Base-by-base conservation (phyloP, 2,329 filamentous ascomycete genomes). In the Claviceps purpurea region DNA sequence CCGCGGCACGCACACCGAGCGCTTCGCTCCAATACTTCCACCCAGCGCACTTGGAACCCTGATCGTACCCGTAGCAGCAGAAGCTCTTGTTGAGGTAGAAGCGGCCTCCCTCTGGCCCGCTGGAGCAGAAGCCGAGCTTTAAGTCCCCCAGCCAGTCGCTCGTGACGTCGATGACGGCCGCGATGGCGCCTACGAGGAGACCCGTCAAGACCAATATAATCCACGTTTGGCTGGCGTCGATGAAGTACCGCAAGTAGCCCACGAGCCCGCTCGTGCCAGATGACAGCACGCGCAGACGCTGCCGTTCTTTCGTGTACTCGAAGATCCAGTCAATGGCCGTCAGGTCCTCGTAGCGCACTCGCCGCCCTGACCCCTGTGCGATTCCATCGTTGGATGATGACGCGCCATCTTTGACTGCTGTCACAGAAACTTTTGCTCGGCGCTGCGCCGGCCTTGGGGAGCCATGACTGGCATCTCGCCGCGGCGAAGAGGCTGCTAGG, bases 281-380 rank as follows among this genome's bases (percentile, higher is more conserved):
- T 52, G 82, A 79, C 20, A 98, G 73, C 34, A 85, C 78, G n/a
- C 89, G 81, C 61, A 94, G 72, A 24, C 93, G 81, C 66, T 95
- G 89, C 20, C 93, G 81, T 70, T 98, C 93, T 67, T 96, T 96
- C 50, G 87, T 93, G 64, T 97, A 95, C 68, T 98, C 93, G 61
- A 95, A 97, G 64, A 97, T 97, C 93, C 93, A 98, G 72, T 98
- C 93, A 65, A 98, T 98, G 54, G 93, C 91, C 16, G 91, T 96
- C 65, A 96, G 75, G 69, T 98, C 87, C 63, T 96, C 91, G 70
- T 98, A 98, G 51, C 87, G 91, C 40, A 96, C 90, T 62, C 93
- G 81, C 50, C 89, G 81, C 1, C 90, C 90, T 0, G 88, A 89
- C 1, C 89, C 89, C 67, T 96, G 91, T 47, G 85, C 77, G 64